Percentiles rank a stretch among this genome's conserved stretches.
Evolutionary conservation across 306 rosid genomes (phyloP).

Genomic region (Carpinus viminea): DNA sequence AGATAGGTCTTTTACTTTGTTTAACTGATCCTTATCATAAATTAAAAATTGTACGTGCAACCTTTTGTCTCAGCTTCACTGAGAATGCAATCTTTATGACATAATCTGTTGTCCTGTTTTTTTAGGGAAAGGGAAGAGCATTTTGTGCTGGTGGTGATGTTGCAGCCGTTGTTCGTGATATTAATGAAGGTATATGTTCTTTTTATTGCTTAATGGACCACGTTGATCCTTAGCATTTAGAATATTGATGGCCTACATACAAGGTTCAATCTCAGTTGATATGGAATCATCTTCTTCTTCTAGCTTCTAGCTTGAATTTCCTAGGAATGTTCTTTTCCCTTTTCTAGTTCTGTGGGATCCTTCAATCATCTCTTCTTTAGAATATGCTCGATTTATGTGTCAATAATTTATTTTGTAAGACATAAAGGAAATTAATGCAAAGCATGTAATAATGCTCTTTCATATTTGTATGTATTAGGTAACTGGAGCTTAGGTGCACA

Average conservation of each 20-base stretch:
- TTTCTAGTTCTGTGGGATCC: not conserved
- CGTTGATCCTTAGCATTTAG: conserved; percentile 1
- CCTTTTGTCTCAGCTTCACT: conserved; percentile 4
- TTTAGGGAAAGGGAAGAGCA: conserved; percentile 90
- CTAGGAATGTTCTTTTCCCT: conserved; percentile 1
- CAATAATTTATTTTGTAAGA: conserved; percentile 7
- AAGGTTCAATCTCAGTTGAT: conserved; percentile 1
- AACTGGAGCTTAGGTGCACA: conserved; percentile 68
- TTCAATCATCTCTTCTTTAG: conserved; percentile 5
- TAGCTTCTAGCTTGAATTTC: not conserved
- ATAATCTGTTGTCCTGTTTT: conserved; percentile 17
- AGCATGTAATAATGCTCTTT: conserved; percentile 12
- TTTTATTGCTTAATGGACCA: conserved; percentile 18
- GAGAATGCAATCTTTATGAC: conserved; percentile 22
- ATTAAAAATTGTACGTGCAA: conserved; percentile 14
- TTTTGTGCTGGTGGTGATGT: conserved; percentile 99
- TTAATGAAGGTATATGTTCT: conserved; percentile 40
- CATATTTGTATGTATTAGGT: conserved; percentile 46
- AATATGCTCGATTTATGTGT: not conserved
- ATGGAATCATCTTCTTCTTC: not conserved
- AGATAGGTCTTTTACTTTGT: not conserved
- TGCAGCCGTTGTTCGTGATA: conserved; percentile 57
- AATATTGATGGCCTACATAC: not conserved
- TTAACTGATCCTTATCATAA: not conserved
- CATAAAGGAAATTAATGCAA: conserved; percentile 2